Conservation (phyloP, 495 filamentous ascomycete genomes). For the Aspergillus baeticus region DNA sequence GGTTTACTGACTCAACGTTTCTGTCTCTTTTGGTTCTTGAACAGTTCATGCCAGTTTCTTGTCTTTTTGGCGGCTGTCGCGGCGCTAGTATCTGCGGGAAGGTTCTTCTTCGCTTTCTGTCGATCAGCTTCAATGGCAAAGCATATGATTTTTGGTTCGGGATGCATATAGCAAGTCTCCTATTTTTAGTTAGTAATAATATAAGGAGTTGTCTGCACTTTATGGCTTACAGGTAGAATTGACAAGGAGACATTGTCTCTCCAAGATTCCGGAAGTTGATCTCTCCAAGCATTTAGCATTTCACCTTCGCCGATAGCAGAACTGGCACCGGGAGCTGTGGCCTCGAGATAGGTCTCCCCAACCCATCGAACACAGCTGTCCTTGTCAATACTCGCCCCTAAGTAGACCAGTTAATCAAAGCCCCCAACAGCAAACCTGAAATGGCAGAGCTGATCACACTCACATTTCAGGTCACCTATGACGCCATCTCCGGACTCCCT, state of each 20-base stretch:
- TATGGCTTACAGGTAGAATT: conserved; percentile 38
- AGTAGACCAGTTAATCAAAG: conserved; percentile 12
- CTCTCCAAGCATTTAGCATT: conserved; percentile 55
- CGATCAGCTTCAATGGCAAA: conserved; percentile 37
- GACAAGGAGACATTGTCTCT: conserved; percentile 47
- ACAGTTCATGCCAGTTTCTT: conserved; percentile 89
- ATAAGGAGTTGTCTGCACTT: background rate
- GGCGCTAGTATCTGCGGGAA: conserved; percentile 29
- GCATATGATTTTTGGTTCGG: conserved; percentile 40
- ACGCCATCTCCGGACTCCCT: conserved; percentile 26
- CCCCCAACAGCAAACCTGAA: background rate
- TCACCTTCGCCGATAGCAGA: conserved; percentile 41
- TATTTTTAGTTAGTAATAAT: conserved; percentile 8
- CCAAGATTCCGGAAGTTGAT: conserved; percentile 59
- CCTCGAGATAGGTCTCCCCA: conserved; percentile 52
- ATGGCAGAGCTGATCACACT: conserved; percentile 20
- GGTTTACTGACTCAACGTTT: conserved; percentile 15
- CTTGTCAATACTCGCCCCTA: conserved; percentile 51
- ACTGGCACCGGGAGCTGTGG: conserved; percentile 36
- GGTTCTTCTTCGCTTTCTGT: conserved; percentile 31
- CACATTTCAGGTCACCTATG: conserved; percentile 35
- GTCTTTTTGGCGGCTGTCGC: conserved; percentile 48
- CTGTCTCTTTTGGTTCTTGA: conserved; percentile 52
- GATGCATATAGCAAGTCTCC: conserved; percentile 36
- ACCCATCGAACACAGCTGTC: conserved; percentile 46